Evolutionary conservation across 1,284 basidiomycete species (phyloP), one percentile per base, ranked within the genome.

Genomic region (Malassezia pachydermatis): DNA sequence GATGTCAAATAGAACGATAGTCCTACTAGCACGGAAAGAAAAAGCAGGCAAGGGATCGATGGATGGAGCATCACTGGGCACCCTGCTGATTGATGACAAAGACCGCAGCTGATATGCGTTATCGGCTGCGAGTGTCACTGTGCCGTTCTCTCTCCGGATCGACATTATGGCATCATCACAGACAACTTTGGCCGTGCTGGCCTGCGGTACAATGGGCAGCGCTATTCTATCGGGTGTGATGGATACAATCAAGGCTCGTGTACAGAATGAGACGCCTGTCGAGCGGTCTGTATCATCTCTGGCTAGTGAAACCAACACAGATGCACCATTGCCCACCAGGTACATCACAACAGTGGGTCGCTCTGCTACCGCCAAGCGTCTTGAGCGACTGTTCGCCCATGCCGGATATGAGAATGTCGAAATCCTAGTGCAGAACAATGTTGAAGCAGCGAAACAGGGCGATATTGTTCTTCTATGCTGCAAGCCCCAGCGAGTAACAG

Each of bases 191-290:
- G 55, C 61, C 37, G 55, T 71, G 32, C 64, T 71, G 30, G 68
- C 62, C 4, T 98, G 94, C 74, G 94, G 94, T 50, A 98, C 94
- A 6, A 98, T 99, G 94, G 94, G 94, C 49, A 76, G 96, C 58
- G 89, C 94, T 52, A 80, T 99, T 70, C 80, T 94, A 39, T 94
- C 90, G 24, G 94, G 88, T 45, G 82, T 92, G 33, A 75, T 90
- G 40, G 75, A 60, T 62, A 76, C 58, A 42, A 55, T 29, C 27
- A 23, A 11, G 2, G 16, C 30, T 19, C 22, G 32, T 19, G 9
- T 22, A 10, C 16, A 34, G 5, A 30, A 30, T 5, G 20, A 17
- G 4, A 13, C 3, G 3, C 20, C 34, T 10, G 20, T 9, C 10
- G 34, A 36, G 16, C 19, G 27, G 28, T 24, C 39, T 6, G 39